Conservation (phyloP, 1,139 yeast species). For the Yamadazyma blattariae region DNA sequence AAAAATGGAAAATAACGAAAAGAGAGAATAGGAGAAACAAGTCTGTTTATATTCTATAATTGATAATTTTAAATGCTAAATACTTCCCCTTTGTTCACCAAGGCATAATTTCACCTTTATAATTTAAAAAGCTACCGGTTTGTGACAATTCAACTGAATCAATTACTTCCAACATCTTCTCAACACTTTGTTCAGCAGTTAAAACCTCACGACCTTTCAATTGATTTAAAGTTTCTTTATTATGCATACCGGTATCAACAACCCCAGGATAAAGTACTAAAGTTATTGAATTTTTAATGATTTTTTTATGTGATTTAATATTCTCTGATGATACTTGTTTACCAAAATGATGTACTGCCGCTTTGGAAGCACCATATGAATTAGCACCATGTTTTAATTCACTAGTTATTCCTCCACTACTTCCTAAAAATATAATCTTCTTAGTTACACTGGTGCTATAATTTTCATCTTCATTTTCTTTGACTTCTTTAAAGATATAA, state of each 20-base stretch:
- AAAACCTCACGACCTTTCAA: no score
- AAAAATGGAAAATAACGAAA: no score
- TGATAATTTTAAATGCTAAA: no score
- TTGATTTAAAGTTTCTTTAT: no score
- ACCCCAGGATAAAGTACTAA: slow-evolving; percentile 11
- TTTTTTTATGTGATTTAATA: neutral
- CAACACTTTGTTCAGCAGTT: slow-evolving; percentile 5
- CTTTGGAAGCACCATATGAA: slow-evolving; percentile 13
- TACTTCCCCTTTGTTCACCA: neutral
- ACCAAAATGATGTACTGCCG: slow-evolving; percentile 10
- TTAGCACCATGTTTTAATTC: slow-evolving; percentile 4
- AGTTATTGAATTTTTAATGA: slow-evolving; percentile 6
- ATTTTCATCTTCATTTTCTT: no score
- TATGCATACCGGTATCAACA: slow-evolving; percentile 11
- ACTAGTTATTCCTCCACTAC: slow-evolving; percentile 6
- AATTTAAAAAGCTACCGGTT: slow-evolving; percentile 2
- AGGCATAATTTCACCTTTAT: neutral
- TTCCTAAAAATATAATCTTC: slow-evolving; percentile 8
- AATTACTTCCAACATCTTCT: slow-evolving; percentile 1
- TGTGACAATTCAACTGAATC: neutral
- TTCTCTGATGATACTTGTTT: slow-evolving; percentile 9
- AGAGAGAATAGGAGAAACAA: no score
- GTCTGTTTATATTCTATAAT: no score
- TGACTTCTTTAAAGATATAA: slow-evolving; percentile 7
- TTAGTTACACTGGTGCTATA: slow-evolving; percentile 1